Conservation (phyloP, 2,329 filamentous ascomycete species). For the Colletotrichum camelliae region DNA sequence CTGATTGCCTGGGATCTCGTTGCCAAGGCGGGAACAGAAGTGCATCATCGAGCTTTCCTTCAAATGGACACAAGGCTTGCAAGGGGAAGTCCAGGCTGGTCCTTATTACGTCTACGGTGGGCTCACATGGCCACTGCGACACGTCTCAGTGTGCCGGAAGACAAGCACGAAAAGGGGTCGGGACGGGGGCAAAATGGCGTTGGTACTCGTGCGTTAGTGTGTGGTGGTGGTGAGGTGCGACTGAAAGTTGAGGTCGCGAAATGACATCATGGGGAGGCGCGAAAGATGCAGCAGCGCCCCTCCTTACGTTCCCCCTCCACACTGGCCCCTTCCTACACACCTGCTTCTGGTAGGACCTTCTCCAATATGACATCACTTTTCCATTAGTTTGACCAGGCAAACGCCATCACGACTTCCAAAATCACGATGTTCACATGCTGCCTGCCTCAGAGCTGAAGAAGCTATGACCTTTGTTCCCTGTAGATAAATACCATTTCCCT, state of each 20-base stretch:
- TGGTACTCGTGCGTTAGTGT: not conserved
- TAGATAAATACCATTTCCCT: conserved; percentile 10
- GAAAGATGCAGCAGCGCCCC: conserved; percentile 4
- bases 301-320: conserved; percentile 1
- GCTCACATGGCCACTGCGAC: conserved; percentile 4
- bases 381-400: not conserved
- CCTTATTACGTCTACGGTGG: conserved; percentile 14
- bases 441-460: not conserved
- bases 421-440: conserved; percentile 15
- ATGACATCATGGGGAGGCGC: conserved; percentile 17
- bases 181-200: not conserved
- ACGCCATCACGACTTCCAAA: conserved; percentile 7
- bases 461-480: not conserved
- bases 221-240: not conserved
- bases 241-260: not conserved
- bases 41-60: conserved; percentile 2
- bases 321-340: not conserved
- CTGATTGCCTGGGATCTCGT: not conserved
- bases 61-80: not conserved
- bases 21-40: not conserved
- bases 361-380: conserved; percentile 19
- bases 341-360: not conserved
- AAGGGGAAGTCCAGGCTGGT: not conserved
- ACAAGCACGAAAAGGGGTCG: not conserved
- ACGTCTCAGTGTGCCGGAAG: conserved; percentile 4